These are phyloP conservation scores for Ceratocystis diversiconidia DNA, from an alignment of 2,329 filamentous ascomycete species.

Conservation along the genomic window DNA sequence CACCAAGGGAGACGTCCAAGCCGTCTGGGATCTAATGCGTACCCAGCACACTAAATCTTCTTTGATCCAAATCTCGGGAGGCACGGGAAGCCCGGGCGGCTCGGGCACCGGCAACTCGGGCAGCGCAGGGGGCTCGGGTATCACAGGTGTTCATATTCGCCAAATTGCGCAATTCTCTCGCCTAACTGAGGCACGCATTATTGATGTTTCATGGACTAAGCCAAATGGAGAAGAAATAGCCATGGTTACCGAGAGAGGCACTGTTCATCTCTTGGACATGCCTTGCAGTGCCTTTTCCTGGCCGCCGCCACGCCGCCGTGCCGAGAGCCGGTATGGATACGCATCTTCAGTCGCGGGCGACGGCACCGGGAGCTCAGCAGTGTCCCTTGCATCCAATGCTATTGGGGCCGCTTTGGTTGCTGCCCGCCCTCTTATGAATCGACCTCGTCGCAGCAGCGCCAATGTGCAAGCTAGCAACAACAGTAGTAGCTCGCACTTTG, in stretches of 20 bases:
- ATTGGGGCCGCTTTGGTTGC: conserved; percentile 52
- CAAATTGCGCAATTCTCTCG: conserved; percentile 81
- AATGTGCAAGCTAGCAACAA: conserved; percentile 4
- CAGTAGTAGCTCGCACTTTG: conserved; percentile 15
- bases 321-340: conserved; percentile 30
- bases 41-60: conserved; percentile 49
- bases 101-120: conserved; percentile 21
- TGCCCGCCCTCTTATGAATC: conserved; percentile 44
- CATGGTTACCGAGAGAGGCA: conserved; percentile 88
- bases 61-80: conserved; percentile 35
- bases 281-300: conserved; percentile 71
- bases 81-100: conserved; percentile 28
- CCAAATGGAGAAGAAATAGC: conserved; percentile 71
- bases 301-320: conserved; percentile 55
- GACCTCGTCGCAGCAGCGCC: conserved; percentile 30
- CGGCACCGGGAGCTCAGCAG: conserved; percentile 39
- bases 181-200: conserved; percentile 79
- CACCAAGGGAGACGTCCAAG: conserved; percentile 70
- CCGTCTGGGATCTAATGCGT: conserved; percentile 64
- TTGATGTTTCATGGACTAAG: conserved; percentile 78
- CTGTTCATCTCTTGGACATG: conserved; percentile 81
- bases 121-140: conserved; percentile 28
- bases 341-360: conserved; percentile 27
- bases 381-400: conserved; percentile 56
- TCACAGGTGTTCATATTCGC: conserved; percentile 48